Base-by-base conservation (phyloP, 148 eudicot genomes). In the Chenopodium berlandieri region DNA sequence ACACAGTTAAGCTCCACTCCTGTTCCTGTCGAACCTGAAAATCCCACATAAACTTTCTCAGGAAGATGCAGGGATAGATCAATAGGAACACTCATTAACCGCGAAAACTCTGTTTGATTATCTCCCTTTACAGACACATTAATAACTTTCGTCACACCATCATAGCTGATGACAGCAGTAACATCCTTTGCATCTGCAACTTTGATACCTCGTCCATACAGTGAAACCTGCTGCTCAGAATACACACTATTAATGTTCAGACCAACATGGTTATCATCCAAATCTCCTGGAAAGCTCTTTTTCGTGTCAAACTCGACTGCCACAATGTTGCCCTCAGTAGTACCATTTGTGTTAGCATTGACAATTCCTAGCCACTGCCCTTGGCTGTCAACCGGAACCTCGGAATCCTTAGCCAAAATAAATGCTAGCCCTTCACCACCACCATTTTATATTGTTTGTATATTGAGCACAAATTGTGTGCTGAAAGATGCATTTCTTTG, bases 291-390 rank as follows among this genome's bases (percentile, higher is more conserved):
- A 74, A 78, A 87, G 23, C 87, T 87, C 75, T 84, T 87, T 77
- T 77, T 87, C 6, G 89, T 87, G 73, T 87, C 89, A 11, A 87
- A 87, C 75, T 87, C 89, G 14, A 87, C 60, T 0, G 87, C 89
- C n/a, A 87, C 83, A 76, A 87, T 82, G 34, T n/a, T 9, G 60
- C 37, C 69, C 0, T 9, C 6, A 2, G 66, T 27, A 11, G 87
- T 65, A 9, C 85, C 87, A 50, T 84, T 82, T 3, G 82, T 84
- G 16, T 47, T 73, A 19, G 74, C 52, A 16, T 82, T 82, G 25
- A 80, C 87, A 13, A 85, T 70, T 22, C 84, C 87, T 4, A 82
- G 82, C 87, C 87, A 85, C 54, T 63, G 77, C 0, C 87, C 87
- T 0, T 74, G 14, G 54, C 85, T 85, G 68, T 79, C 81, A n/a